phyloP scores from a whole-genome alignment of 768 basidiomycete genomes.

The Tylopilus rubrobrunneus region DNA sequence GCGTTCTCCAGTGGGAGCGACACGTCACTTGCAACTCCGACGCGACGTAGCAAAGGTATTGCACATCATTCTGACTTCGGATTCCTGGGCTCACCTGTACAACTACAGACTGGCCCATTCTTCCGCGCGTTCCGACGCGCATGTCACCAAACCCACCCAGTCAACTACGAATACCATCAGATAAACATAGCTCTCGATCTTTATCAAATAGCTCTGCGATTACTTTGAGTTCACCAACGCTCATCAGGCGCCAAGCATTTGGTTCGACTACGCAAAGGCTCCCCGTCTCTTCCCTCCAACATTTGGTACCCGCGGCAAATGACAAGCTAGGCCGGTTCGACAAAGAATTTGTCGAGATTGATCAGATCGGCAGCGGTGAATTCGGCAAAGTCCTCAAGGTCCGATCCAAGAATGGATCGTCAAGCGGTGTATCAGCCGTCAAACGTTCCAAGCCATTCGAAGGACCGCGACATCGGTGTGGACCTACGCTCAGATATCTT shows the following conservation, averaged over 20 bases:
- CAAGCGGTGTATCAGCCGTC: constrained; percentile 68
- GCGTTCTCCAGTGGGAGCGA: constrained; percentile 79
- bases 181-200: constrained; percentile 54
- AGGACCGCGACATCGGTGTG: constrained; percentile 83
- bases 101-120: constrained; percentile 52
- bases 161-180: constrained; percentile 33
- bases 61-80: no score
- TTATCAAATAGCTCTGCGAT: constrained; percentile 50
- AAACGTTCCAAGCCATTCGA: constrained; percentile 94
- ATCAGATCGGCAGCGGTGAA: constrained; percentile 84
- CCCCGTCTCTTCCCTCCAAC: constrained; percentile 21
- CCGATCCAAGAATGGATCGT: constrained; percentile 55
- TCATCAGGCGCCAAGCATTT: constrained; percentile 33
- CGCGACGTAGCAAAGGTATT: constrained; percentile 45
- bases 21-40: constrained; percentile 58
- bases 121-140: constrained; percentile 44
- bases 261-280: constrained; percentile 21
- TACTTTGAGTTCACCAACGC: constrained; percentile 45
- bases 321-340: constrained; percentile 68
- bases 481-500: constrained; percentile 22
- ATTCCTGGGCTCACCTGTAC: neutral
- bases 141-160: constrained; percentile 45
- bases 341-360: constrained; percentile 74
- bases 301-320: constrained; percentile 35
- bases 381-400: constrained; percentile 93